A percentile compares a stretch with the other conserved stretches of the same genome.
Evolutionary conservation across 352 stramenopile species (phyloP).

Genomic region (Pythium chondricola): DNA sequence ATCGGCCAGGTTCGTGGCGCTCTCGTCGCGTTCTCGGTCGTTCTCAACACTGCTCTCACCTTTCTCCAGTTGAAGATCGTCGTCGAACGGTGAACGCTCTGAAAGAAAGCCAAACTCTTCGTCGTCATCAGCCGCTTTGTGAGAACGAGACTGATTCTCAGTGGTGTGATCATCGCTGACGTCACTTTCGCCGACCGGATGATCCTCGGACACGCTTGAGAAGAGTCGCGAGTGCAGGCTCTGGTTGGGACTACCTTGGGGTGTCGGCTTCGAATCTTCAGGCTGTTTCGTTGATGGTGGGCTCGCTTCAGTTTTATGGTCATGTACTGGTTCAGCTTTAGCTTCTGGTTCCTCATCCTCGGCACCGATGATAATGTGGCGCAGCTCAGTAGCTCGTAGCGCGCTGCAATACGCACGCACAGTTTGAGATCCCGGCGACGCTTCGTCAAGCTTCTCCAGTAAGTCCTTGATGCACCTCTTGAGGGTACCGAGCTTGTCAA

Average conservation of each 20-base stretch:
- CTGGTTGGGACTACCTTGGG: neutral
- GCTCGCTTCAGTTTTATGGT: too few relatives aligned
- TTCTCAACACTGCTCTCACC: too few relatives aligned
- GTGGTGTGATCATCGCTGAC: neutral
- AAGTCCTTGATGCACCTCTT: constrained; percentile 60
- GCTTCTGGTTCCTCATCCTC: neutral
- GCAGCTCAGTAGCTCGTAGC: constrained; percentile 34
- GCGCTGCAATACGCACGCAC: constrained; percentile 46
- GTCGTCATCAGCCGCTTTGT: constrained; percentile 6
- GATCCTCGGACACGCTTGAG: neutral
- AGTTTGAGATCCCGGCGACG: constrained; percentile 35
- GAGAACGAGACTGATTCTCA: too few relatives aligned
- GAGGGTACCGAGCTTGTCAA: constrained; percentile 38
- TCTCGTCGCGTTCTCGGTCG: neutral
- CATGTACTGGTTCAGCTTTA: neutral
- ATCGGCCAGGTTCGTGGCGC: neutral
- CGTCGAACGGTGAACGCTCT: constrained; percentile 16
- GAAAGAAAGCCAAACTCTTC: constrained; percentile 33
- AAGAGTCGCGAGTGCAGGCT: constrained; percentile 10
- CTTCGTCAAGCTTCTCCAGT: constrained; percentile 42
- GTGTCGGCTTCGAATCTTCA: too few relatives aligned
- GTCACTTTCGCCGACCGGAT: neutral
- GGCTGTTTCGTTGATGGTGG: too few relatives aligned
- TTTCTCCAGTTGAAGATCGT: too few relatives aligned
- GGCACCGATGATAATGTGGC: constrained; percentile 13